phyloP scores from a whole-genome alignment of 108 stramenopile genomes.

The Aurantiochytrium sp. region DNA sequence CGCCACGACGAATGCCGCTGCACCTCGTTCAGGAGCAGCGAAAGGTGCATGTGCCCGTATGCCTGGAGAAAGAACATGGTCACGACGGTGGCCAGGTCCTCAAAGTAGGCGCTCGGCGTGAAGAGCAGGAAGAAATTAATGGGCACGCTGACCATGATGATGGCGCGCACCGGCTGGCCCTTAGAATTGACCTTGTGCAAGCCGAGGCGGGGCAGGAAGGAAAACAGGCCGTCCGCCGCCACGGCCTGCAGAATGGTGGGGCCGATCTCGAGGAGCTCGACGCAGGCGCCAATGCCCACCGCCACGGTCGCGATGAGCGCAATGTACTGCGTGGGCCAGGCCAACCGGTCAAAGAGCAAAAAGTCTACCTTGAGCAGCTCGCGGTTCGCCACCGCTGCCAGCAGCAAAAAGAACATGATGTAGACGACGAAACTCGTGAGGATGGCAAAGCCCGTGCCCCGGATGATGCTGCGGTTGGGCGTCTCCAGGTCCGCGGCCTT shows the following conservation, averaged over 20 bases:
- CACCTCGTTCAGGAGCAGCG: background rate
- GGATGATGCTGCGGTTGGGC: background rate
- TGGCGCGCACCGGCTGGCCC: constrained; percentile 1
- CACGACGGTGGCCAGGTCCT: background rate
- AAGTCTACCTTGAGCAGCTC: constrained; percentile 25
- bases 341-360: background rate
- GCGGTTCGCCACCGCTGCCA: background rate
- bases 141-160: background rate
- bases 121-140: background rate
- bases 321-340: constrained; percentile 23
- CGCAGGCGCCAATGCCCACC: constrained; percentile 8
- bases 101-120: constrained; percentile 20
- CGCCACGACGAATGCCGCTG: constrained; percentile 23
- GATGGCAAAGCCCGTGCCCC: background rate
- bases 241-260: constrained; percentile 17
- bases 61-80: constrained; percentile 17
- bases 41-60: background rate
- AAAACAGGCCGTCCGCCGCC: constrained; percentile 11
- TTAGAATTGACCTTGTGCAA: background rate
- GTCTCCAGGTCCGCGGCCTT: background rate
- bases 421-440: background rate
- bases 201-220: background rate
- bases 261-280: constrained; percentile 15
- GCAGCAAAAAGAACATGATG: background rate
- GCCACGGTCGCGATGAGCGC: background rate